A percentile compares a stretch with the other conserved stretches of the same genome.
Conservation (phyloP, 352 stramenopile species). For the Globisporangium abappressorium region DNA sequence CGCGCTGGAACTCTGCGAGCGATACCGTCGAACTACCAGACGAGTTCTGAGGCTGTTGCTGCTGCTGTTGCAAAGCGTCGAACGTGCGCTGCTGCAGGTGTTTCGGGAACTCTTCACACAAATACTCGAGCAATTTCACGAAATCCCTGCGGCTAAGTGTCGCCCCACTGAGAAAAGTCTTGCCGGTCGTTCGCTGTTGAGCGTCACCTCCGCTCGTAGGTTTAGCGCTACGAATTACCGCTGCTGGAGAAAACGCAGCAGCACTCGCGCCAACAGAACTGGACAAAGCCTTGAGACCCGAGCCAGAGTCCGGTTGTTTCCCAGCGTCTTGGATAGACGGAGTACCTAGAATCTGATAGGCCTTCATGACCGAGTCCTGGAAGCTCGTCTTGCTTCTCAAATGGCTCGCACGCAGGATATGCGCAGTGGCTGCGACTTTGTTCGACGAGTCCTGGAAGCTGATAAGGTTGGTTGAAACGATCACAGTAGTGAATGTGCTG, state of each 20-base stretch:
- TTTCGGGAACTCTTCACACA: slow-evolving; percentile 16
- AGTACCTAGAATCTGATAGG: slow-evolving; percentile 5
- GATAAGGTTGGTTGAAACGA: neutral
- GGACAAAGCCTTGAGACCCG: neutral
- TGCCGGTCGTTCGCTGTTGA: neutral
- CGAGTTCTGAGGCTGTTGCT: neutral
- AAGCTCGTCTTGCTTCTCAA: slow-evolving; percentile 7
- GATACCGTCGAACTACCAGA: neutral
- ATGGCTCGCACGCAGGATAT: slow-evolving; percentile 6
- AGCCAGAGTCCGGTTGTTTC: neutral
- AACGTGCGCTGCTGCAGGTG: slow-evolving; percentile 7
- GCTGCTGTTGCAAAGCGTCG: neutral
- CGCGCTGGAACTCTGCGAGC: slow-evolving; percentile 13
- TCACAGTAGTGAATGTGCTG: neutral
- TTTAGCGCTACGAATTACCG: neutral
- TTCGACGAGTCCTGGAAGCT: slow-evolving; percentile 17
- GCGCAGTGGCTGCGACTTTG: slow-evolving; percentile 2
- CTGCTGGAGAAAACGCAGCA: neutral
- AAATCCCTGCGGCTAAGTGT: slow-evolving; percentile 11
- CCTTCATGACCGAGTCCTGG: slow-evolving; percentile 5
- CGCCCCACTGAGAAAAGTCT: neutral
- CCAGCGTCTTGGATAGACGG: neutral
- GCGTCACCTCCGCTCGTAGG: neutral
- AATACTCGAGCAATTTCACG: slow-evolving; percentile 5
- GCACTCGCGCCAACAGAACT: neutral